Conservation (phyloP, 768 basidiomycete genomes). For the Lactifluus piperatus region DNA sequence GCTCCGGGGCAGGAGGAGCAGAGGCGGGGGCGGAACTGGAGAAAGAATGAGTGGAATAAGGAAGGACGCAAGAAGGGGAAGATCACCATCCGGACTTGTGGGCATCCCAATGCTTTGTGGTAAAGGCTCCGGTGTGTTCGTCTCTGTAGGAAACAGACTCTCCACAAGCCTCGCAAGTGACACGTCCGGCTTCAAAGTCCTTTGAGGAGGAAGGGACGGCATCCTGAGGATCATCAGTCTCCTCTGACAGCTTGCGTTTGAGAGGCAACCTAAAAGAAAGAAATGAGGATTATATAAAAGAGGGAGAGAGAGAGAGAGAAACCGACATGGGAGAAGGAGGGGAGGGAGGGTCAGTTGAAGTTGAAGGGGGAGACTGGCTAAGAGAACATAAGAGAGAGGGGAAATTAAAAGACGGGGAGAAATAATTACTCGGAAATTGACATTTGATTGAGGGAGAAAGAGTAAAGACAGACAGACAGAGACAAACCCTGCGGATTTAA, state of each 20-base stretch:
- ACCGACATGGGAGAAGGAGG: slow-evolving; percentile 1
- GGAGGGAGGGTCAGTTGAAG: neutral
- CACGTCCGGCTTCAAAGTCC: slow-evolving; percentile 58
- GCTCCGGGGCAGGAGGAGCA: neutral
- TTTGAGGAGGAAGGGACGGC: slow-evolving; percentile 9
- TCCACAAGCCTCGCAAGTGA: slow-evolving; percentile 59
- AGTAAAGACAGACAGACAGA: too few species aligned
- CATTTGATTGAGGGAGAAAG: neutral
- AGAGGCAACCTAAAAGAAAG: neutral
- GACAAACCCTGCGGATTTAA: too few species aligned
- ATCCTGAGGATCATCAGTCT: neutral
- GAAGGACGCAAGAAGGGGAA: neutral
- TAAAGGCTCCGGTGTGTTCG: slow-evolving; percentile 52
- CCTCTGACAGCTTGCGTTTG: slow-evolving; percentile 10
- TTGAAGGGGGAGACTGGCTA: slow-evolving; percentile 1
- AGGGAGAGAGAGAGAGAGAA: too few species aligned
- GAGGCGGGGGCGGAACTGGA: neutral
- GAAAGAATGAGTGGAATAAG: neutral
- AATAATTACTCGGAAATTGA: slow-evolving; percentile 9
- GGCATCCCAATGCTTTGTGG: slow-evolving; percentile 57
- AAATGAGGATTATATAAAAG: too few species aligned
- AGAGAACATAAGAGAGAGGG: neutral
- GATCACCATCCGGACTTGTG: slow-evolving; percentile 51
- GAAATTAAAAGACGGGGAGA: too few species aligned
- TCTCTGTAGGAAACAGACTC: slow-evolving; percentile 58